Base-by-base conservation (phyloP, 2,329 filamentous ascomycete species). In the Bisporella sp. region DNA sequence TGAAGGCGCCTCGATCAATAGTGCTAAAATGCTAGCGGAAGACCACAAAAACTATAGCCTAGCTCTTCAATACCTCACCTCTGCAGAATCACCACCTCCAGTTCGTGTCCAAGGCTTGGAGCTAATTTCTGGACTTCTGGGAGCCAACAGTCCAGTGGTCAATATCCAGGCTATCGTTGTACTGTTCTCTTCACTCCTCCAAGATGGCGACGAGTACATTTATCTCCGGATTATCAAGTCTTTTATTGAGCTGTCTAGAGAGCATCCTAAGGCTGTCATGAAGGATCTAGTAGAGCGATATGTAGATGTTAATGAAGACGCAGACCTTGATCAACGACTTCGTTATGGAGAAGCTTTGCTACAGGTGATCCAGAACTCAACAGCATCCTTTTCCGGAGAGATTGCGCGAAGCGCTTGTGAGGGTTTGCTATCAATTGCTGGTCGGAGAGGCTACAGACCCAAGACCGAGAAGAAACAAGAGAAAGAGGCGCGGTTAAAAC, bases 171-270 rank as follows among this genome's bases (percentile, higher is more conserved):
- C 81, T 1, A 72, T 81, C 3, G 70, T 85, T 1, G 77, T 84
- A 5, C 71, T 87, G 1, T 71, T 89, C 48, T 80, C 81, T 1
- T 79, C 77, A 7, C 71, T 88, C 0, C 69, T 89, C 1, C 74
- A 77, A 53, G 83, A 87, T 45, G 71, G 75, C 5, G 86, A 89
- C 50, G 84, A 87, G 50, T 90, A 84, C 61, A 82, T 89, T 53
- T 85, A 86, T 59, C 70, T 85, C 3, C 76, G 80, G n/a, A 78
- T 81, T 12, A 79, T 89, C 54, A 81, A 80, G 54, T 73, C 84
- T 1, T 79, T 87, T 52, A 59, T 63, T 0, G 76, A 80, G 29
- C 66, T 90, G 8, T 77, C 83, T 0, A 68, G 74, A 54, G 74
- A 71, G 50, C 84, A 87, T 46, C 82, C 84, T 0, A 77, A 74